Percentiles rank a stretch among this genome's conserved stretches.
Conservation (phyloP, 208 protist genomes). For the Leishmania tropica region DNA sequence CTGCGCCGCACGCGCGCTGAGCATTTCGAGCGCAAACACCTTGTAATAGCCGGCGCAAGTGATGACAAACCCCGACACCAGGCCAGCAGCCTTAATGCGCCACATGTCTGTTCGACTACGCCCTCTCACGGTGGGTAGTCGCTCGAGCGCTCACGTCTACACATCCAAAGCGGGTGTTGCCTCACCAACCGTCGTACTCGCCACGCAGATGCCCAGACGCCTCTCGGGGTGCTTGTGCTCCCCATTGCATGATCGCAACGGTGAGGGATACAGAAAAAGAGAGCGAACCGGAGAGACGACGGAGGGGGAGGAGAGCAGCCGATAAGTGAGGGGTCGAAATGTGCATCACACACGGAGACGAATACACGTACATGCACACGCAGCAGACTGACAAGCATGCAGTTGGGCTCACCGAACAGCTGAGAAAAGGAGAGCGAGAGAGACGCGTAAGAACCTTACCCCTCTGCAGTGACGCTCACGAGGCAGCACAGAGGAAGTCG, state of each 20-base stretch:
- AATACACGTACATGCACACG: background rate
- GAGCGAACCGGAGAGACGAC: background rate
- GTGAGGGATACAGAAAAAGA: background rate
- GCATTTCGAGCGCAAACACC: constrained; percentile 46
- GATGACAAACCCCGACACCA: constrained; percentile 47
- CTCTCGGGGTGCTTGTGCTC: background rate
- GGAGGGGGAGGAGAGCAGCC: background rate
- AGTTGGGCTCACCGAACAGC: background rate
- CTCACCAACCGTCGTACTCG: background rate
- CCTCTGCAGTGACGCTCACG: background rate
- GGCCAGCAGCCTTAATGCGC: constrained; percentile 46
- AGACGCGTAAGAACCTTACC: background rate
- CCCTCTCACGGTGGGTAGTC: background rate
- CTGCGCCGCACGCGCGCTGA: constrained; percentile 49
- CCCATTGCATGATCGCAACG: background rate
- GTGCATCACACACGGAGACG: background rate
- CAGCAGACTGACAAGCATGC: background rate
- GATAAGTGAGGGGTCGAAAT: background rate
- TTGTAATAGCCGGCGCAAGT: constrained; percentile 55
- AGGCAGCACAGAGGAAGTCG: background rate
- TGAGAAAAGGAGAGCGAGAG: background rate
- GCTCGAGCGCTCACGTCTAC: background rate
- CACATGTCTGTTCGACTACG: constrained; percentile 30
- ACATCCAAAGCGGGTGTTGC: background rate
- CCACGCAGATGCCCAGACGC: background rate